A percentile compares a stretch with the other conserved stretches of the same genome.
phyloP scores from a whole-genome alignment of 257 asterid genomes.

The Knoxia roxburghii region DNA sequence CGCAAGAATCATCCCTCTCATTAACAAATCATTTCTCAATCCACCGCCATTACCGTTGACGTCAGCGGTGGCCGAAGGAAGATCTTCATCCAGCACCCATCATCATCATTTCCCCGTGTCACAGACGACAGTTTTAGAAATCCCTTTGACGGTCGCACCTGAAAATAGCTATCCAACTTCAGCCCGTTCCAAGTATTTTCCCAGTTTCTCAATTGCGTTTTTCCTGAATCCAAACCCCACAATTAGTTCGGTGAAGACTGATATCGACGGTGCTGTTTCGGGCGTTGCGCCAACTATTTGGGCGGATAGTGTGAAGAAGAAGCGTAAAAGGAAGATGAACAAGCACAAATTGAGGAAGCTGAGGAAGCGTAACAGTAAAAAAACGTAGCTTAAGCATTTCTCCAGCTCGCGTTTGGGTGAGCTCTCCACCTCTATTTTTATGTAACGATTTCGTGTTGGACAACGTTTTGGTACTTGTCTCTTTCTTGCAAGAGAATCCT shows the following conservation, averaged over 20 bases:
- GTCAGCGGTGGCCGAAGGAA: constrained; percentile 13
- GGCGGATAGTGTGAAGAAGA: constrained; percentile 87
- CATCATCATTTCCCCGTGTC: constrained; percentile 18
- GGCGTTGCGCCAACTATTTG: constrained; percentile 44
- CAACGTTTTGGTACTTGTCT: neutral
- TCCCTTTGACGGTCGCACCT: constrained; percentile 14
- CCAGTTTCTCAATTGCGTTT: constrained; percentile 47
- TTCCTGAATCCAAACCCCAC: constrained; percentile 43
- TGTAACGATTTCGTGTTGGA: neutral
- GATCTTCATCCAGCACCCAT: constrained; percentile 14
- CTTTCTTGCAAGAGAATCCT: constrained; percentile 7
- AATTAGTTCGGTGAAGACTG: constrained; percentile 18
- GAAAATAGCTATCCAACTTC: constrained; percentile 19
- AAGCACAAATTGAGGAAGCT: constrained; percentile 85
- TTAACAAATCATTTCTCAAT: constrained; percentile 20
- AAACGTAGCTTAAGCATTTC: constrained; percentile 29
- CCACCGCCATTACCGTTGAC: constrained; percentile 21
- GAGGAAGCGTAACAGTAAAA: constrained; percentile 60
- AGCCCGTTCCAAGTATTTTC: constrained; percentile 28
- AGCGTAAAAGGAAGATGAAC: constrained; percentile 89
- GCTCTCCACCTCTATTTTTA: neutral
- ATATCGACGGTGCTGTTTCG: constrained; percentile 20
- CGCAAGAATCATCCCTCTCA: constrained; percentile 21
- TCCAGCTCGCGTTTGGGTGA: neutral
- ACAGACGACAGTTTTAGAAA: constrained; percentile 13